Percentiles rank a stretch among this genome's conserved stretches.
phyloP scores from a whole-genome alignment of 257 asterid species.

The Paraleonurus japonicus region DNA sequence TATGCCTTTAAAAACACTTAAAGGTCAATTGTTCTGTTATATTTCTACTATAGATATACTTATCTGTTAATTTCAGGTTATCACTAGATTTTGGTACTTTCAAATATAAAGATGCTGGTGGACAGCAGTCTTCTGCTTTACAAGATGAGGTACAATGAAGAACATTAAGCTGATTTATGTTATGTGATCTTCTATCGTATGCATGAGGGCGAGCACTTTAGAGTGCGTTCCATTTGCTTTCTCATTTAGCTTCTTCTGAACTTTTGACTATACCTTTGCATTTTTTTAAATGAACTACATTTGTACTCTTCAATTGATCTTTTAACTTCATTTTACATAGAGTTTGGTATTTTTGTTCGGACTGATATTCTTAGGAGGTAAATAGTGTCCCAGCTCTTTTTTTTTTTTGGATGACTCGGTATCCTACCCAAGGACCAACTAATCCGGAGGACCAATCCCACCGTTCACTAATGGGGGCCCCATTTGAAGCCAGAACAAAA shows the following conservation, averaged over 20 bases:
- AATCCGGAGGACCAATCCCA: no score
- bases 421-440: no score
- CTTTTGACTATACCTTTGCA: background rate
- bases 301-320: background rate
- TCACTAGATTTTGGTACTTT: conserved; percentile 92
- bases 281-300: background rate
- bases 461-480: no score
- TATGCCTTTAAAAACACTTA: background rate
- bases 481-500: no score
- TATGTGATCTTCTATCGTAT: background rate
- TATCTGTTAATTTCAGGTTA: conserved; percentile 47
- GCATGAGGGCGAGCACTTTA: conserved; percentile 1
- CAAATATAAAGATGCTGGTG: conserved; percentile 62
- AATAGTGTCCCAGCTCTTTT: background rate
- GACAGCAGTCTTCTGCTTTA: conserved; percentile 70
- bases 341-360: background rate
- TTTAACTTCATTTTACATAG: conserved; percentile 4
- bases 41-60: background rate
- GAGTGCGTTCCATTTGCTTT: background rate
- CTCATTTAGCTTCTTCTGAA: background rate
- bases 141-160: conserved; percentile 80
- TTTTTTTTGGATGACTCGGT: no score
- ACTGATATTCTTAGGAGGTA: background rate
- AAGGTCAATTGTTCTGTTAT: background rate
- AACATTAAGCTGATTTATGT: background rate